Evolutionary conservation across 2,329 filamentous ascomycete genomes (phyloP), one percentile per base, ranked within the genome.

Genomic region (Ceratocystis colombiana): DNA sequence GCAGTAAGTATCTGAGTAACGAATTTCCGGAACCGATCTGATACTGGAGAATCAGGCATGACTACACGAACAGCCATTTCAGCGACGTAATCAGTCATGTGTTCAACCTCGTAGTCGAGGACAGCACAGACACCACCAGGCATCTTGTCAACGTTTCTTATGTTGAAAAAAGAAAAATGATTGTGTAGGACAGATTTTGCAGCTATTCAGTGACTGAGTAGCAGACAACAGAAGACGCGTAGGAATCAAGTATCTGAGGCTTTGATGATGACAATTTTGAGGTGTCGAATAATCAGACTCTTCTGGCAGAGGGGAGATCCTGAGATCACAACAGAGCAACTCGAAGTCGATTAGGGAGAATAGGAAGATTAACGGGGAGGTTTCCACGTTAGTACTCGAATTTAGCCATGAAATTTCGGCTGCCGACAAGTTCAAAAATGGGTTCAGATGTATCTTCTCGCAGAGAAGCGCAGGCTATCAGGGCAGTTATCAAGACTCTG

Each of bases 101-200:
- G 81, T 74, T 96, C 90, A 85, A 96, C 93, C 77, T 96, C 91
- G 76, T 96, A 96, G 80, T 96, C 92, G 77, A 96, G 84, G 78
- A 95, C 89, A 73, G 90, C 90, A 72, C 92, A 94, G 48, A 96
- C 92, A 72, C 92, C 92, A 74, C 92, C 91, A 70, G 83, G 79
- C 83, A 85, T 85, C 73, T 77, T 84, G 78, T 73, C 70, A 72
- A 72, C 71, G 20, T 64, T 57, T 62, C 25, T 62, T 30, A 12
- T 28, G 64, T 57, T 7, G 33, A 44, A 41, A 61, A 25, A 25
- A 28, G 8, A 15, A 5, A 28, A 25, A 28, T 4, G 48, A 37
- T 59, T 30, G n/a, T 33, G 12, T 8, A 37, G 37, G 17, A n/a
- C 30, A 37, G 22, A 30, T n/a, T 41, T 41, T 20, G 17, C 55